These are phyloP conservation scores for Penicillium diatomitis DNA, from an alignment of 495 filamentous ascomycete species.

Conservation along the genomic window DNA sequence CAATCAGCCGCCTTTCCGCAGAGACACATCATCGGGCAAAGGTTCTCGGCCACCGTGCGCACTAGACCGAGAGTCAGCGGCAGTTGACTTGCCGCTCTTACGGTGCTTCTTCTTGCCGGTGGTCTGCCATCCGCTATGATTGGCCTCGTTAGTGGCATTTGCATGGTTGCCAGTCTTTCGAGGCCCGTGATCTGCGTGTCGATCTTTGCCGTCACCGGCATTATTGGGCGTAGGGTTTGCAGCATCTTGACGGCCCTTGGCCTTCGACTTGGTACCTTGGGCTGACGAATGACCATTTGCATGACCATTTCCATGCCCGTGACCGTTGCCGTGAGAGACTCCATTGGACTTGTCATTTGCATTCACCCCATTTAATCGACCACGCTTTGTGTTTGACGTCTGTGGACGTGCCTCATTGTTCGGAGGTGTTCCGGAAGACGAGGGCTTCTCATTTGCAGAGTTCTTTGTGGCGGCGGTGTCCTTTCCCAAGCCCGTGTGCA, in stretches of 20 bases:
- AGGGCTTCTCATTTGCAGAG: slow-evolving; percentile 22
- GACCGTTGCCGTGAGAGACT: slow-evolving; percentile 6
- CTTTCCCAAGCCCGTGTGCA: slow-evolving; percentile 16
- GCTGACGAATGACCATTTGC: not conserved
- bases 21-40: slow-evolving; percentile 38
- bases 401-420: slow-evolving; percentile 16
- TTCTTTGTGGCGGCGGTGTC: slow-evolving; percentile 24
- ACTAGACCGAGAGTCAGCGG: slow-evolving; percentile 20
- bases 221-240: slow-evolving; percentile 13
- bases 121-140: slow-evolving; percentile 38
- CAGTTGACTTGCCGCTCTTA: slow-evolving; percentile 27
- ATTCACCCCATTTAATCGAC: slow-evolving; percentile 25
- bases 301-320: not conserved
- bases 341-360: slow-evolving; percentile 31
- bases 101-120: slow-evolving; percentile 38
- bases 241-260: slow-evolving; percentile 26
- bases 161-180: slow-evolving; percentile 27
- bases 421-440: not conserved
- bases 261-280: slow-evolving; percentile 20
- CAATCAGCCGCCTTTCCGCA: slow-evolving; percentile 42
- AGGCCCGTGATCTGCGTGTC: slow-evolving; percentile 17
- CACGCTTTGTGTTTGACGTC: slow-evolving; percentile 16
- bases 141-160: slow-evolving; percentile 14
- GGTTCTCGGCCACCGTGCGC: slow-evolving; percentile 25
- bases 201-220: slow-evolving; percentile 21